Evolutionary conservation across 164 flowering plant species (phyloP), one percentile per base, ranked within the genome.

Genomic region (Chloranthus sessilifolius): DNA sequence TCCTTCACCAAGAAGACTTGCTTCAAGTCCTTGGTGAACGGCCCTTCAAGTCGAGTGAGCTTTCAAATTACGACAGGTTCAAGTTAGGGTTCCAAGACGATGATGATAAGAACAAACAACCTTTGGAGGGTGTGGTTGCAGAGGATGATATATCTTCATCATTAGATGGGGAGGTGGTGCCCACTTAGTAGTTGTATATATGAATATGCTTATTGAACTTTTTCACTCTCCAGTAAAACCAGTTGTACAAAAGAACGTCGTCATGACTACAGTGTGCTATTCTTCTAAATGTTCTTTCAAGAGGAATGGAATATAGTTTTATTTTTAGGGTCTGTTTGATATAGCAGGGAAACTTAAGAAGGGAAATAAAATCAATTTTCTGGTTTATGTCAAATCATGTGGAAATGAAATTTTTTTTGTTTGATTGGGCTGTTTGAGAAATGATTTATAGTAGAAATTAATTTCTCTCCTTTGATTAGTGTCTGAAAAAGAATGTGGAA

Each of bases 1-100:
- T 88, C 17, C 82, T 91, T 23, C 98, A 85, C 69, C 98, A 83
- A 53, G 89, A 85, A 0, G 98, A 88, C 67, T 64, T 91, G 73
- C 1, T 74, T 23, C 56, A 61, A 22, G 80, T 91, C 11, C 63
- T 91, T 39, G 98, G 98, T 2, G 92, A 81, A 44, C 77, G 98
- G 0, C 96, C 98, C 2, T 91, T 76, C 59, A 73, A 81, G 65
- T n/a, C 81, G 5, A 45, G 35, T 26, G 98, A 91, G 60, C 60
- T 58, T 28, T 68, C 96, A 3, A 88, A 91, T 52, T 85, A 88
- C 39, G 98, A 88, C 51, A 74, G 69, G 58, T 90, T 76, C 52
- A 81, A 74, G 60, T 56, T 56, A 50, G 96, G 96, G 11, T 91
- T 91, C 51, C 45, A 68, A 60, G 83, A 77, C 9, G 83, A 77